phyloP scores from a whole-genome alignment of 2,329 filamentous ascomycete genomes.

The Ophiostoma populinum region DNA sequence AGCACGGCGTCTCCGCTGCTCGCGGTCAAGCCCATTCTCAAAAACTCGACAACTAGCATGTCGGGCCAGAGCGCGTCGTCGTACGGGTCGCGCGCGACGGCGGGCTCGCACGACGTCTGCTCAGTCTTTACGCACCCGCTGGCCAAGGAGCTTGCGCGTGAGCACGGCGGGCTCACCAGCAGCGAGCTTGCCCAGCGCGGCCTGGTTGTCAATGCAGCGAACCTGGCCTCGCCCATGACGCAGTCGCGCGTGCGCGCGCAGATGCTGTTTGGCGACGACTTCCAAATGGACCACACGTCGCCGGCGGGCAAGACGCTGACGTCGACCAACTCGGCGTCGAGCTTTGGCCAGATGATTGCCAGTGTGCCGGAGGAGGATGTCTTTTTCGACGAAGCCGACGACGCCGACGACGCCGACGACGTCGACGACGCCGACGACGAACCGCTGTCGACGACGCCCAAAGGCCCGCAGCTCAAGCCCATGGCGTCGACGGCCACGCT shows the following conservation, averaged over 20 bases:
- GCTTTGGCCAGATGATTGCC: not conserved
- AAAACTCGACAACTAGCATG: conserved; percentile 4
- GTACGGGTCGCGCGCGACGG: no score
- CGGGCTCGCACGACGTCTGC: not conserved
- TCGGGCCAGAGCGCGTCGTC: conserved; percentile 5
- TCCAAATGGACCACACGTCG: not conserved
- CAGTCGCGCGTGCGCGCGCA: not conserved
- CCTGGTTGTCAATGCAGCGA: conserved; percentile 4
- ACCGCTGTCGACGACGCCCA: no score
- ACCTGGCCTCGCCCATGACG: not conserved
- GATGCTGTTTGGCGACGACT: not conserved
- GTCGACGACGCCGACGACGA: not conserved
- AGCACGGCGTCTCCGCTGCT: not conserved
- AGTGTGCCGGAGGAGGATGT: conserved; percentile 5
- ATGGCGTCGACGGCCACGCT: conserved; percentile 3
- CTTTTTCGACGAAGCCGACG: no score
- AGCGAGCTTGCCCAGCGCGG: conserved; percentile 4
- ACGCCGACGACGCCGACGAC: no score
- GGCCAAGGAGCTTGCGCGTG: conserved; percentile 2
- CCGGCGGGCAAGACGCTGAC: not conserved
- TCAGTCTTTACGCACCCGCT: conserved; percentile 5
- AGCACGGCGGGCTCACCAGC: conserved; percentile 1
- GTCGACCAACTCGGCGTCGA: not conserved
- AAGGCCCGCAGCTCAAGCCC: conserved; percentile 1
- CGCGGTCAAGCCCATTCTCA: conserved; percentile 7